Base-by-base conservation (phyloP, 169 alveolate genomes). In the Plasmodium cynomolgi region DNA sequence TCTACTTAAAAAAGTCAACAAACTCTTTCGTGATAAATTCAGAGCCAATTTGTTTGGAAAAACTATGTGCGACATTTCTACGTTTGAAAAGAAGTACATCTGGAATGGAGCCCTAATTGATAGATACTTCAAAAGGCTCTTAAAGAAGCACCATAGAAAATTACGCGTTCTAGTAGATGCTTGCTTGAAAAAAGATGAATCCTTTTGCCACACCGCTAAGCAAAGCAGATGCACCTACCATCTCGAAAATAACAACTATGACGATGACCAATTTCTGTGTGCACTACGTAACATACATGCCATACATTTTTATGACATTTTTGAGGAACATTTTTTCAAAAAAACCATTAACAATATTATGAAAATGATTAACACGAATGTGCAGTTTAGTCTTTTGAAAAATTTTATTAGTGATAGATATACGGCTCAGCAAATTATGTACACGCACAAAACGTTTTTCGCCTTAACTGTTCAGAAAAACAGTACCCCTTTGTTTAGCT, bases 381-480 rank as follows among this genome's bases (percentile, higher is more conserved):
- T 90, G 17, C 77, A 81, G 44, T 56, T 90, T 1, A 79, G 29
- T 74, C 83, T 90, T 80, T 81, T 90, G 54, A 90, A 90, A 90
- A 81, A 72, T 90, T 90, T 39, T 68, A 80, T 80, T 41, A 90
- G 50, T 68, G 90, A 90, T 90, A 80, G 44, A 80, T 58, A 90
- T 80, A 31, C 77, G 54, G 29, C 84, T 20, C 72, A 80, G 23
- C 50, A 80, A 62, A 81, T 90, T 79, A 29, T 79, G 68, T 68
- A 90, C 34, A 62, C 83, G 33, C 82, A 90, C 50, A 79, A 90
- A 90, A 79, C 83, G 2, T 90, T 90, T 90, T 56, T 90, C 54
- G 20, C 41, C 29, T 58, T 90, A 26, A 74, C 94, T 68, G 11
- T 81, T 39, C 47, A 80, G 37, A 80, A 80, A 62, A 90, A 90